A percentile compares a stretch with the other conserved stretches of the same genome.
phyloP scores from a whole-genome alignment of 108 stramenopile species.

The Nitzschia sp. region DNA sequence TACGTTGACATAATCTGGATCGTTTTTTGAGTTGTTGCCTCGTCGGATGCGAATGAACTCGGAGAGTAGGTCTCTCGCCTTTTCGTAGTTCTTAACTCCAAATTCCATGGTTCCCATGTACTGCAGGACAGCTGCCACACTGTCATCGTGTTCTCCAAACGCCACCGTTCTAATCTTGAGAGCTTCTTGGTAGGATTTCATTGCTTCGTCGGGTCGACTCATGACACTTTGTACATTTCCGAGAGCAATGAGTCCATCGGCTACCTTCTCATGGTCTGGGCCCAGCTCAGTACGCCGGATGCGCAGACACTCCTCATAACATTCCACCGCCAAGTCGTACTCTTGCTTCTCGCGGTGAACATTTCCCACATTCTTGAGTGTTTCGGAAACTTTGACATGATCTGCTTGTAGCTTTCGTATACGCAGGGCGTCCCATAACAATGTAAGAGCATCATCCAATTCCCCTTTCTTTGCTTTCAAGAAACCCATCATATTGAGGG shows the following conservation, averaged over 20 bases:
- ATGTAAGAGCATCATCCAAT: slow-evolving; percentile 53
- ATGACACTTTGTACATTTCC: slow-evolving; percentile 69
- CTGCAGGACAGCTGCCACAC: slow-evolving; percentile 57
- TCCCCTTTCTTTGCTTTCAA: slow-evolving; percentile 57
- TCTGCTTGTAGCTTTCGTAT: slow-evolving; percentile 63
- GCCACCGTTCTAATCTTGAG: slow-evolving; percentile 48
- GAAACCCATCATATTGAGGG: slow-evolving; percentile 78
- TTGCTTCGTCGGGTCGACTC: slow-evolving; percentile 48
- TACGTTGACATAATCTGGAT: slow-evolving; percentile 54
- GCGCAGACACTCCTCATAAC: slow-evolving; percentile 69
- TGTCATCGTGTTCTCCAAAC: slow-evolving; percentile 48
- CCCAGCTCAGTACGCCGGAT: slow-evolving; percentile 66
- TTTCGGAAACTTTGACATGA: slow-evolving; percentile 67
- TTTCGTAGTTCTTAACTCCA: slow-evolving; percentile 50
- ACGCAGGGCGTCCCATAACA: slow-evolving; percentile 64
- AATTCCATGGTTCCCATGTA: slow-evolving; percentile 72
- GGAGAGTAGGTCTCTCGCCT: slow-evolving; percentile 44
- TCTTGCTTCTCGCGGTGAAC: slow-evolving; percentile 68
- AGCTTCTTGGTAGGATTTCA: slow-evolving; percentile 57
- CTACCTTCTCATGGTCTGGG: slow-evolving; percentile 57
- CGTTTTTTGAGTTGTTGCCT: slow-evolving; percentile 38
- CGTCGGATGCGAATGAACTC: slow-evolving; percentile 58
- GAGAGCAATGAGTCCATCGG: slow-evolving; percentile 64
- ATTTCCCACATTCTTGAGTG: slow-evolving; percentile 78
- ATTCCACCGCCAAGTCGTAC: slow-evolving; percentile 52